These are phyloP conservation scores for Terana coerulea DNA, from an alignment of 768 basidiomycete genomes.

Conservation along the genomic window DNA sequence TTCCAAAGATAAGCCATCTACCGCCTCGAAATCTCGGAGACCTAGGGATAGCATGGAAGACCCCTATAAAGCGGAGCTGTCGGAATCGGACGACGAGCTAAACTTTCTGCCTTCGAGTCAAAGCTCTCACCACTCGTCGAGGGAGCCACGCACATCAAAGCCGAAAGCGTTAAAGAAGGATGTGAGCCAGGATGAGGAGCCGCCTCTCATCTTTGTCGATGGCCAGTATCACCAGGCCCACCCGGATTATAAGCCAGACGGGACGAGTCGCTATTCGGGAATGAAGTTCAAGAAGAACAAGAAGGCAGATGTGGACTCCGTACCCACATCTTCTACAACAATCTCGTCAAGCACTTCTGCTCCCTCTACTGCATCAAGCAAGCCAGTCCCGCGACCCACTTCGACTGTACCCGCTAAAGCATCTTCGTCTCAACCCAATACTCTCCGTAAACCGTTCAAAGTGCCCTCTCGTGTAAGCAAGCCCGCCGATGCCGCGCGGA, in stretches of 20 bases:
- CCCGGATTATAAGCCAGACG: constrained; percentile 3
- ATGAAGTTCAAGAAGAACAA: constrained; percentile 19
- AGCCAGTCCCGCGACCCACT: not conserved
- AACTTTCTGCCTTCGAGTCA: constrained; percentile 16
- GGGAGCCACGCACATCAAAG: not conserved
- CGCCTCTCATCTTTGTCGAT: constrained; percentile 2
- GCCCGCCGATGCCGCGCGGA: not conserved
- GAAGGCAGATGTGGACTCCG: constrained; percentile 2
- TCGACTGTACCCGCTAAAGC: not conserved
- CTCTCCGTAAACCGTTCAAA: not conserved
- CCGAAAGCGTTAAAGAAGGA: not conserved
- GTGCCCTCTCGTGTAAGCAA: not conserved
- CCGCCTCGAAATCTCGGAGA: not conserved
- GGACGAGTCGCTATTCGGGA: not conserved
- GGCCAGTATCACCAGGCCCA: constrained; percentile 12
- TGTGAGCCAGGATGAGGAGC: not conserved
- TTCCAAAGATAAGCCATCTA: not conserved
- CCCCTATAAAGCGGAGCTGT: constrained; percentile 1
- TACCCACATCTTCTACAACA: not conserved
- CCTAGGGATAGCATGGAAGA: not conserved
- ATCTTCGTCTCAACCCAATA: not conserved
- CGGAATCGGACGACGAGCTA: constrained; percentile 19
- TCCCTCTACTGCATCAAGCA: not conserved
- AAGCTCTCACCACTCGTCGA: constrained; percentile 4
- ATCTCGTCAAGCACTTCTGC: not conserved